phyloP scores from a whole-genome alignment of 805 yeast genomes.

The Pichia rugopelliculosa region DNA sequence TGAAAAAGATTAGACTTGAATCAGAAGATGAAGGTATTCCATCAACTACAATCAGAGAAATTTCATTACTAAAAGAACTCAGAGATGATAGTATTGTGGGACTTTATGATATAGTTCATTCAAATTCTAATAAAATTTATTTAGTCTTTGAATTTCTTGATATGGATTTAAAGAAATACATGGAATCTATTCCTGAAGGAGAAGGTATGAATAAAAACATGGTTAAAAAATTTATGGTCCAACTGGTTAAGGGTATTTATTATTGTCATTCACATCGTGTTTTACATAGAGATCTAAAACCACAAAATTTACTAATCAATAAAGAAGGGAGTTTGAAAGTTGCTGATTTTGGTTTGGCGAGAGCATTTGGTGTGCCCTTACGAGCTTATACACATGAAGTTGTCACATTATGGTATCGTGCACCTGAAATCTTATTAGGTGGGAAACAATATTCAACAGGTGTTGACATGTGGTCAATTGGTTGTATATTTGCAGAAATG shows the following conservation, averaged over 20 bases:
- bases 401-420: slow-evolving; percentile 95
- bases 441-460: slow-evolving; percentile 97
- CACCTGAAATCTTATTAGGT: slow-evolving; percentile 92
- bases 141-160: slow-evolving; percentile 91
- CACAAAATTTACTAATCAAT: slow-evolving; percentile 90
- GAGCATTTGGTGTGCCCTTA: slow-evolving; percentile 96
- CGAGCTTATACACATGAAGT: slow-evolving; percentile 97
- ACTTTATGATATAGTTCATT: slow-evolving; percentile 88
- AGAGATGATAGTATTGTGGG: slow-evolving; percentile 90
- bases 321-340: slow-evolving; percentile 90
- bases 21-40: slow-evolving; percentile 99
- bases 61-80: slow-evolving; percentile 87
- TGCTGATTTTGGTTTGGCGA: slow-evolving; percentile 91
- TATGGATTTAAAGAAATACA: slow-evolving; percentile 89
- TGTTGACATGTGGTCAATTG: slow-evolving; percentile 98
- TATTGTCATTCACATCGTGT: slow-evolving; percentile 94
- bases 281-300: slow-evolving; percentile 91
- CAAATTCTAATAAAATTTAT: slow-evolving; percentile 86
- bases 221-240: slow-evolving; percentile 91
- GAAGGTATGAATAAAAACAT: slow-evolving; percentile 83
- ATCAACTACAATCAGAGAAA: slow-evolving; percentile 95
- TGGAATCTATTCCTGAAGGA: slow-evolving; percentile 91
- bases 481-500: slow-evolving; percentile 98
- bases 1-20: slow-evolving; percentile 90
- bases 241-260: slow-evolving; percentile 80